Conservation (phyloP, 2,329 filamentous ascomycete genomes). For the Apiospora saccharicola region DNA sequence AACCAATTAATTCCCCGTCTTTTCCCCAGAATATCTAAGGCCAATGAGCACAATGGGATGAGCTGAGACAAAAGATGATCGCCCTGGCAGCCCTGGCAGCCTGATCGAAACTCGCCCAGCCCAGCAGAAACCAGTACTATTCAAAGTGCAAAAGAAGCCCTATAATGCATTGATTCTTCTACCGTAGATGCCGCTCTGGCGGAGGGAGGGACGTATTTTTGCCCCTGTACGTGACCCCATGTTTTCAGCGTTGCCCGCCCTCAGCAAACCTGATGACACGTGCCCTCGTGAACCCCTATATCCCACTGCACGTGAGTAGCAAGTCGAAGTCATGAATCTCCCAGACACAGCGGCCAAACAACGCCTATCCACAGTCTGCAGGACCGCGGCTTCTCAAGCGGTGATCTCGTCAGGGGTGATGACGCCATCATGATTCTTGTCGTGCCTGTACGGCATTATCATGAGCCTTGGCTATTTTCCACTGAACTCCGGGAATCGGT, state of each 20-base stretch:
- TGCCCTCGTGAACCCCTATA: too few relatives aligned
- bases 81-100: not conserved
- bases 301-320: too few relatives aligned
- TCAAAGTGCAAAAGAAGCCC: too few relatives aligned
- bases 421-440: conserved; percentile 1
- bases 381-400: not conserved
- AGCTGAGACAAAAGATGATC: not conserved
- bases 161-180: too few relatives aligned
- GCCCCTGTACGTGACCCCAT: too few relatives aligned
- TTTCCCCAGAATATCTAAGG: not conserved
- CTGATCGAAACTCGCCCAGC: not conserved
- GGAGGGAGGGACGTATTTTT: too few relatives aligned
- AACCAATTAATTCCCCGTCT: not conserved
- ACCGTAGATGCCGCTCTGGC: too few relatives aligned
- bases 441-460: not conserved
- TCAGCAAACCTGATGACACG: too few relatives aligned
- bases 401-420: conserved; percentile 6
- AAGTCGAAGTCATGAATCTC: not conserved
- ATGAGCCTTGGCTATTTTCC: not conserved
- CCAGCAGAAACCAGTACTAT: too few relatives aligned
- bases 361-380: not conserved
- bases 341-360: not conserved
- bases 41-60: not conserved
- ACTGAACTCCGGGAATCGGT: not conserved
- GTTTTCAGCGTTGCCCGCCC: too few relatives aligned